These are phyloP conservation scores for Quercus alba DNA, from an alignment of 306 rosid genomes.

Conservation along the genomic window DNA sequence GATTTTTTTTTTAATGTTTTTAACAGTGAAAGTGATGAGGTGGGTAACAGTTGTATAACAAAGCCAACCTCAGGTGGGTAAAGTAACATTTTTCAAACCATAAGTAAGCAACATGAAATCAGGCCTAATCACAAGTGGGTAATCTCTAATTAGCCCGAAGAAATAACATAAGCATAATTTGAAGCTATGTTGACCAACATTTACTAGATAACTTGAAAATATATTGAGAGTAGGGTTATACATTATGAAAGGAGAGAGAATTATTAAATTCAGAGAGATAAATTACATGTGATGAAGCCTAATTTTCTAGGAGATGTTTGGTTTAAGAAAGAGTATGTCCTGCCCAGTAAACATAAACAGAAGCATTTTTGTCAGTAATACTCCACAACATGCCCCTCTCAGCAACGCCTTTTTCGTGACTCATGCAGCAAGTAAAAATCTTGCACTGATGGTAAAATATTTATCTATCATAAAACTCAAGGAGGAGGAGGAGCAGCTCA, in stretches of 20 bases:
- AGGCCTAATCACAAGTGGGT: no score
- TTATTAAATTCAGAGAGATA: slow-evolving; percentile 9
- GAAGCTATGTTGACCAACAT: neutral
- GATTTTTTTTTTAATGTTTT: no score
- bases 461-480: slow-evolving; percentile 7
- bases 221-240: neutral
- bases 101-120: no score
- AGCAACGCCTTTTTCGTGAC: neutral
- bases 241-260: neutral
- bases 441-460: slow-evolving; percentile 3
- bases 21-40: no score
- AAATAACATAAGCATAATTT: neutral
- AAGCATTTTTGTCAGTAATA: neutral
- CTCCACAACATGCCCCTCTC: no score
- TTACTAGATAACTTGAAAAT: neutral
- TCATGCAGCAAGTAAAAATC: neutral
- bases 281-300: slow-evolving; percentile 26
- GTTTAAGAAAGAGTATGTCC: slow-evolving; percentile 23
- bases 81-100: no score
- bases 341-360: slow-evolving; percentile 12
- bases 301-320: slow-evolving; percentile 9
- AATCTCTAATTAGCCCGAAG: neutral
- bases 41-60: no score
- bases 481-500: slow-evolving; percentile 16
- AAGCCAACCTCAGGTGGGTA: no score